phyloP scores from a whole-genome alignment of 495 filamentous ascomycete genomes.

The Delitschia confertaspora region DNA sequence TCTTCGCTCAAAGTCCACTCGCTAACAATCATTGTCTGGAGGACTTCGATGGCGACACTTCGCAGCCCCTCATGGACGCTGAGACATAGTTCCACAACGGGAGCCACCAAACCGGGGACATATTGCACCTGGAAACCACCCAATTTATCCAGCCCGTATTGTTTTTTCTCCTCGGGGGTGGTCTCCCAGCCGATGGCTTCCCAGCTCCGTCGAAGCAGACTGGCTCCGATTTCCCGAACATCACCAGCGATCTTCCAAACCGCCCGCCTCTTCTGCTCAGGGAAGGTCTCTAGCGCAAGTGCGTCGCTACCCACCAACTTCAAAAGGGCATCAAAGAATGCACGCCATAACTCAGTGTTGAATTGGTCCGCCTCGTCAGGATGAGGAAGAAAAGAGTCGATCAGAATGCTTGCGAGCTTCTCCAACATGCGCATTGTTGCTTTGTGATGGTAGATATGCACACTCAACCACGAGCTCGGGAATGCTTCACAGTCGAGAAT shows the following conservation, averaged over 20 bases:
- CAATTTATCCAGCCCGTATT: constrained; percentile 73
- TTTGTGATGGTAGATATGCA: constrained; percentile 91
- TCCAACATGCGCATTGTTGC: constrained; percentile 84
- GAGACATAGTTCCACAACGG: constrained; percentile 87
- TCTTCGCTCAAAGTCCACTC: constrained; percentile 97
- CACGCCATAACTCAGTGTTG: constrained; percentile 86
- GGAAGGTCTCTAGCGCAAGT: constrained; percentile 88
- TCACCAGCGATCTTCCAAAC: constrained; percentile 99
- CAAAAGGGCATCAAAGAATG: constrained; percentile 82
- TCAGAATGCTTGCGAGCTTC: constrained; percentile 65
- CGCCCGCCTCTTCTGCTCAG: constrained; percentile 88
- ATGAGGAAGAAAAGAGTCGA: constrained; percentile 69
- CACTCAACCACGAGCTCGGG: constrained; percentile 79
- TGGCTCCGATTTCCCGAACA: constrained; percentile 83
- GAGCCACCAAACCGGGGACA: constrained; percentile 80
- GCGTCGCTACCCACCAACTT: constrained; percentile 81
- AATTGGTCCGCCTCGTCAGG: constrained; percentile 90
- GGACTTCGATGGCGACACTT: constrained; percentile 79
- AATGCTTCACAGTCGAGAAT: constrained; percentile 87
- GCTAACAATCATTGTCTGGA: constrained; percentile 96
- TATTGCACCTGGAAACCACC: constrained; percentile 98
- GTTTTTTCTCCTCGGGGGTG: constrained; percentile 57
- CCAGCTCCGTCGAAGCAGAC: constrained; percentile 76
- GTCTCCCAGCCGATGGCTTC: constrained; percentile 97
- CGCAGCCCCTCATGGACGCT: constrained; percentile 90